Evolutionary conservation across 2,329 filamentous ascomycete species (phyloP).

Genomic region (Fusarium nematophilum): DNA sequence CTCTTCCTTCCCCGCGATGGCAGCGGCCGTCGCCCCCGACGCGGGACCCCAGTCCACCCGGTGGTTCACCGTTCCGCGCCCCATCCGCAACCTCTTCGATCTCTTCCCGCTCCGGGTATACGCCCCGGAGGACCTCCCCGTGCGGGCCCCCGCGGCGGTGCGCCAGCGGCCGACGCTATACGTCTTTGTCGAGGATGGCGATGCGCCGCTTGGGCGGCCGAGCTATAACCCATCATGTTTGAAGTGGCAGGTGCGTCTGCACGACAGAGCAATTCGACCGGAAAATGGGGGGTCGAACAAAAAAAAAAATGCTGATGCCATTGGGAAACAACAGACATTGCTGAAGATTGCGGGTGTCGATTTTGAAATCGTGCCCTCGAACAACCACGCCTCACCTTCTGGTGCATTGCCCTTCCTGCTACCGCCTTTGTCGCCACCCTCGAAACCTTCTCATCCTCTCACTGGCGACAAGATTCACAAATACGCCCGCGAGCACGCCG

Average conservation of each 20-base stretch:
- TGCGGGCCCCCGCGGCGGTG: slow-evolving; percentile 60
- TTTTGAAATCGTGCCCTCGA: slow-evolving; percentile 77
- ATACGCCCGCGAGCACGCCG: slow-evolving; percentile 67
- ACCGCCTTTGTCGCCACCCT: slow-evolving; percentile 55
- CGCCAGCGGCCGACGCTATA: slow-evolving; percentile 70
- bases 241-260: slow-evolving; percentile 86
- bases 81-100: slow-evolving; percentile 86
- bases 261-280: too few species aligned
- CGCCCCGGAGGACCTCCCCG: slow-evolving; percentile 78
- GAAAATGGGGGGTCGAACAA: too few species aligned
- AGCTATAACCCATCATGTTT: slow-evolving; percentile 94
- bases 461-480: slow-evolving; percentile 70
- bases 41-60: slow-evolving; percentile 32
- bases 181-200: slow-evolving; percentile 77
- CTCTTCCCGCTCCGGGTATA: slow-evolving; percentile 83
- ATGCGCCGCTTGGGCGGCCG: slow-evolving; percentile 69
- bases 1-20: slow-evolving; percentile 19
- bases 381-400: slow-evolving; percentile 91
- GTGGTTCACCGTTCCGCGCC: slow-evolving; percentile 73
- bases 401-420: slow-evolving; percentile 91
- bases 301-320: slow-evolving; percentile 2
- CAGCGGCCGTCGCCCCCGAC: slow-evolving; percentile 19
- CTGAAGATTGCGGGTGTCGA: slow-evolving; percentile 79
- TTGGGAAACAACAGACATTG: slow-evolving; percentile 75
- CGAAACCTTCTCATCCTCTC: slow-evolving; percentile 64